phyloP scores from a whole-genome alignment of 805 yeast genomes.

The Sugiyamaella marilandica region DNA sequence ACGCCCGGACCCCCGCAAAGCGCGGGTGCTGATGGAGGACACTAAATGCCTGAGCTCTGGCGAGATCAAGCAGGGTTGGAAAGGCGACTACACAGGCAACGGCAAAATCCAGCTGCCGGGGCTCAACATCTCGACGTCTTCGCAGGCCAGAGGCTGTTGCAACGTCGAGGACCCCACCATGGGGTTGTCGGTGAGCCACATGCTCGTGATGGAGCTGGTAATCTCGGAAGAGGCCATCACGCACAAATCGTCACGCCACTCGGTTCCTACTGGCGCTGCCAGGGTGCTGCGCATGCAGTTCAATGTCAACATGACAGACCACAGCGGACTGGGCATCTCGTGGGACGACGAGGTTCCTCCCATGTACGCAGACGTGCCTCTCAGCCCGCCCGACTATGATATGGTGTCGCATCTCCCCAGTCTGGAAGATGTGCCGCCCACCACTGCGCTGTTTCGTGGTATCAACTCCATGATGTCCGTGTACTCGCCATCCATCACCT shows the following conservation, averaged over 20 bases:
- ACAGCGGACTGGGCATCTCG: slow-evolving; percentile 92
- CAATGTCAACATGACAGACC: slow-evolving; percentile 72
- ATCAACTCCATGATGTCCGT: slow-evolving; percentile 13
- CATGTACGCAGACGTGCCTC: slow-evolving; percentile 78
- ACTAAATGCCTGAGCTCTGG: slow-evolving; percentile 69
- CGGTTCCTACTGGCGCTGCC: slow-evolving; percentile 77
- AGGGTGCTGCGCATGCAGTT: slow-evolving; percentile 93
- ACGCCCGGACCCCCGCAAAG: background rate
- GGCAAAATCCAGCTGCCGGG: slow-evolving; percentile 68
- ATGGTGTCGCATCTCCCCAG: slow-evolving; percentile 23
- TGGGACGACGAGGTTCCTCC: slow-evolving; percentile 99
- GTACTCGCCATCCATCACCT: slow-evolving; percentile 9
- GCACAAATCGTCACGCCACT: slow-evolving; percentile 27
- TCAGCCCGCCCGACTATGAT: slow-evolving; percentile 82
- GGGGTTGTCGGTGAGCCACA: slow-evolving; percentile 74
- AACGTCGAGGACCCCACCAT: slow-evolving; percentile 77
- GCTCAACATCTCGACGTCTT: slow-evolving; percentile 30
- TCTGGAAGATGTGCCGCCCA: slow-evolving; percentile 19
- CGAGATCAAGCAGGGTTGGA: slow-evolving; percentile 90
- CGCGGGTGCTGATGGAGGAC: slow-evolving; percentile 47
- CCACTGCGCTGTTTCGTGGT: slow-evolving; percentile 13
- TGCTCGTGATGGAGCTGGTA: slow-evolving; percentile 78
- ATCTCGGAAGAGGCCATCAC: slow-evolving; percentile 74
- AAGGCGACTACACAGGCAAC: slow-evolving; percentile 72
- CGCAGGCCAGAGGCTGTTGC: slow-evolving; percentile 53